phyloP scores from a whole-genome alignment of 2,329 filamentous ascomycete genomes.

The Alternaria atra region DNA sequence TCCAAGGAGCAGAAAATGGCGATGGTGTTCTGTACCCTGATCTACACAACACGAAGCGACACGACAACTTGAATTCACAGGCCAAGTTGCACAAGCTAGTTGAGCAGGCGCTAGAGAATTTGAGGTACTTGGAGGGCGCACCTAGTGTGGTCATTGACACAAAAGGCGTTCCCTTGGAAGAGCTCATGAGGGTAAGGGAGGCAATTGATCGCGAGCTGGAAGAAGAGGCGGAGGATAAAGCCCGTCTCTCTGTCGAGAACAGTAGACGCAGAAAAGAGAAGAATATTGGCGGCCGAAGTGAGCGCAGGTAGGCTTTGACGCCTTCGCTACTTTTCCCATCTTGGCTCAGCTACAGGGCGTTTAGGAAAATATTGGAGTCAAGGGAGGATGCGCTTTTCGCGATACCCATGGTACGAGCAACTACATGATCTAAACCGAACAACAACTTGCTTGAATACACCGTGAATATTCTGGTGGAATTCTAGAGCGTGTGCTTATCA shows the following conservation, averaged over 20 bases:
- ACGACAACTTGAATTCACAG: slow-evolving; percentile 80
- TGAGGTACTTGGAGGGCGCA: slow-evolving; percentile 83
- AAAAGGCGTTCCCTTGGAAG: slow-evolving; percentile 78
- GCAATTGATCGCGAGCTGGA: slow-evolving; percentile 73
- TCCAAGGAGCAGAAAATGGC: slow-evolving; percentile 77
- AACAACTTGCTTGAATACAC: neutral
- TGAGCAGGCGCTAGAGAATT: slow-evolving; percentile 80
- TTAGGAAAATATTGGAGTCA: neutral
- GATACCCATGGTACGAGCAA: slow-evolving; percentile 1
- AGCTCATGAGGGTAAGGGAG: slow-evolving; percentile 63
- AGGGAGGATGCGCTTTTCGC: neutral
- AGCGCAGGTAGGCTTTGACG: slow-evolving; percentile 40
- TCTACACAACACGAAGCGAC: slow-evolving; percentile 76
- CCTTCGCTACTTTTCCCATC: neutral
- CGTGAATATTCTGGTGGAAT: neutral
- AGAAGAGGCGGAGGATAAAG: slow-evolving; percentile 69
- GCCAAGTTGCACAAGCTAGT: slow-evolving; percentile 80
- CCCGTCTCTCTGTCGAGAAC: slow-evolving; percentile 65
- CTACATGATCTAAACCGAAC: neutral
- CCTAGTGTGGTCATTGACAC: slow-evolving; percentile 81
- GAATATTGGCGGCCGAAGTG: slow-evolving; percentile 56
- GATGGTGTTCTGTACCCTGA: slow-evolving; percentile 80
- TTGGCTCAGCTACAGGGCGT: neutral
- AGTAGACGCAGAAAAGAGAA: slow-evolving; percentile 54
- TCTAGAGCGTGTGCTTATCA: neutral